phyloP scores from a whole-genome alignment of 164 flowering plant species.

The Annona squamosa region DNA sequence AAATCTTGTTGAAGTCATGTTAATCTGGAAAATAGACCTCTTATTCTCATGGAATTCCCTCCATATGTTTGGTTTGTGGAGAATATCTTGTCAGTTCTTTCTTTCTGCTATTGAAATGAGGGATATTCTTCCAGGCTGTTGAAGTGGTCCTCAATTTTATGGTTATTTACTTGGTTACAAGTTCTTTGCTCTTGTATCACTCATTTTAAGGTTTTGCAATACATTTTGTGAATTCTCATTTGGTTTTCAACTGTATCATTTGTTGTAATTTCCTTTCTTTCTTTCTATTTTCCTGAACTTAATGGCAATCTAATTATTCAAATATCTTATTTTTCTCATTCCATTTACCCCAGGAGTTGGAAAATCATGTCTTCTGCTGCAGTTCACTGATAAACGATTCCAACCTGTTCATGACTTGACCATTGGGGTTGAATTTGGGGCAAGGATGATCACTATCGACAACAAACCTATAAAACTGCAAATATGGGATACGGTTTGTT shows the following conservation, averaged over 20 bases:
- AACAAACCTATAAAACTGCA: constrained; percentile 12
- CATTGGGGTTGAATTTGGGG: constrained; percentile 13
- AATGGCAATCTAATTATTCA: not conserved
- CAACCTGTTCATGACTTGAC: constrained; percentile 14
- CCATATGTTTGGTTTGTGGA: too few species aligned
- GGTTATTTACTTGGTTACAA: not conserved
- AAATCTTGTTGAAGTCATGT: not conserved
- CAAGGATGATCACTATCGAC: constrained; percentile 10
- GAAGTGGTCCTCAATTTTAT: too few species aligned
- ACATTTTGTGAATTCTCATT: not conserved
- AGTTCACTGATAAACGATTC: constrained; percentile 14
- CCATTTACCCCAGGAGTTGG: constrained; percentile 5
- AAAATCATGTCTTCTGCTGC: constrained; percentile 13
- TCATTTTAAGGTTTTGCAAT: not conserved
- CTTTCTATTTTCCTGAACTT: not conserved
- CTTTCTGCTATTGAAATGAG: too few species aligned
- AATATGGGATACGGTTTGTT: constrained; percentile 15
- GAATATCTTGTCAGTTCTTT: too few species aligned
- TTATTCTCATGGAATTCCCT: not conserved
- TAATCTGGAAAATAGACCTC: too few species aligned
- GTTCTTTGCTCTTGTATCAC: not conserved
- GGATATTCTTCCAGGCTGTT: too few species aligned
- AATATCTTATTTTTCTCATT: not conserved
- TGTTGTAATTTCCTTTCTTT: not conserved
- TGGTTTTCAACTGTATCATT: not conserved